Conservation (phyloP, 2,329 filamentous ascomycete species). For the Colletotrichum incanum region DNA sequence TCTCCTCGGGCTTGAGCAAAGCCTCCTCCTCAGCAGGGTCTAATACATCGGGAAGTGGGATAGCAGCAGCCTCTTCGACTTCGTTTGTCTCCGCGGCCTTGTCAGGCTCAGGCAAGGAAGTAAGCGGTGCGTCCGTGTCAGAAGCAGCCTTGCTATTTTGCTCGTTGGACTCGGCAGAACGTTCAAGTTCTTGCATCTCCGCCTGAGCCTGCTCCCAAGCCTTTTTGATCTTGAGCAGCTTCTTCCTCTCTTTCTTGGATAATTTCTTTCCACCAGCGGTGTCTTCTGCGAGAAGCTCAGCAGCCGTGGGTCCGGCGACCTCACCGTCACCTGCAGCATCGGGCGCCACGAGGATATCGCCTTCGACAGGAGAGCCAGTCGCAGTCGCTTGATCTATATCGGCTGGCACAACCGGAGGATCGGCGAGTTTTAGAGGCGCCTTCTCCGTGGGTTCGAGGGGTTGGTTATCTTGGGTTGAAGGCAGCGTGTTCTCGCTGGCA, state of each 20-base stretch:
- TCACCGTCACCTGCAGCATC: neutral
- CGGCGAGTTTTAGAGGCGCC: neutral
- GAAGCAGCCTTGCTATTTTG: conserved; percentile 15
- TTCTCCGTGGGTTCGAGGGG: neutral
- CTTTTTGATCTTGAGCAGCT: conserved; percentile 44
- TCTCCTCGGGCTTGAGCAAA: neutral
- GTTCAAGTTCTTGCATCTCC: conserved; percentile 35
- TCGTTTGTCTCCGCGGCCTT: neutral
- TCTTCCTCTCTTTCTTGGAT: conserved; percentile 49
- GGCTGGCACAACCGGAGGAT: neutral
- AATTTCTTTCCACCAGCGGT: conserved; percentile 18
- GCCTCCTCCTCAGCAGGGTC: neutral
- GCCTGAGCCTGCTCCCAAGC: conserved; percentile 23
- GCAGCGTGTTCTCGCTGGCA: neutral
- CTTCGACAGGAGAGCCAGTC: neutral
- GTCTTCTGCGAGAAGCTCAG: conserved; percentile 29
- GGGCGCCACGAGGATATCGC: neutral
- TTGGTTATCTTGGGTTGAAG: no score
- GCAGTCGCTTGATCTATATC: neutral
- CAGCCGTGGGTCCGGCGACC: neutral
- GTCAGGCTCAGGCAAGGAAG: neutral
- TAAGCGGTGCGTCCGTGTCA: conserved; percentile 4
- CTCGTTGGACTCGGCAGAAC: conserved; percentile 20
- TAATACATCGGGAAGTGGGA: conserved; percentile 5
- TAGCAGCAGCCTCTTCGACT: neutral